Evolutionary conservation across 2,329 filamentous ascomycete species (phyloP).

Genomic region (Cordyceps fumosorosea): DNA sequence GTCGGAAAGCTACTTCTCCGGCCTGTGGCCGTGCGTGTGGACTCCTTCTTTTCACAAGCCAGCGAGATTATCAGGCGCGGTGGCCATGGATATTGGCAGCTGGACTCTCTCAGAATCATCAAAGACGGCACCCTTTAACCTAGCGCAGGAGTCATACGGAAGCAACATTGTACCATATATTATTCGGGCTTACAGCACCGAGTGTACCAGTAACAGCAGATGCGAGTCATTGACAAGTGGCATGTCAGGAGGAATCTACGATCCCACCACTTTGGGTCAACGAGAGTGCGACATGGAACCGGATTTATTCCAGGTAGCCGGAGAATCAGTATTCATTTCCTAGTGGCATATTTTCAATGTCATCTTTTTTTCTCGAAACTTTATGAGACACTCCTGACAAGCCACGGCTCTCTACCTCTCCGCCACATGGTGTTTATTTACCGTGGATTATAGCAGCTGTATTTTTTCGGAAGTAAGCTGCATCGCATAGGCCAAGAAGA

Average conservation of each 20-base stretch:
- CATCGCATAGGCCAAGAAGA: no score
- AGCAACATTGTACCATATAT: neutral
- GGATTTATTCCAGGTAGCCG: neutral
- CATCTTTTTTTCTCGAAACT: neutral
- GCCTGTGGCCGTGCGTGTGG: conserved; percentile 30
- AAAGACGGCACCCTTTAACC: conserved; percentile 5
- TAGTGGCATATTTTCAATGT: neutral
- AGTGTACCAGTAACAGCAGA: neutral
- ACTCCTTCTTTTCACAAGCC: conserved; percentile 35
- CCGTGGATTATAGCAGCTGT: no score
- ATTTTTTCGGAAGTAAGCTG: no score
- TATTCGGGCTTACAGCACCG: neutral
- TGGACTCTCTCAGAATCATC: conserved; percentile 11
- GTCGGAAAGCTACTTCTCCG: conserved; percentile 27
- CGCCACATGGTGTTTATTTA: no score
- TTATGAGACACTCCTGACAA: neutral
- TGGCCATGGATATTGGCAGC: conserved; percentile 14
- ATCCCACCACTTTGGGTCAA: neutral
- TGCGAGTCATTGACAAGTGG: neutral
- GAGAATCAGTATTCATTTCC: no score
- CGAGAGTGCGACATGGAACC: neutral
- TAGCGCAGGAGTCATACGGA: neutral
- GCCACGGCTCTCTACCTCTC: neutral
- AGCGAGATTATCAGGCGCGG: conserved; percentile 22
- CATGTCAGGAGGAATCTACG: neutral